Percentiles rank a stretch among this genome's conserved stretches.
These are phyloP conservation scores for Fusarium mangiferae DNA, from an alignment of 2,329 filamentous ascomycete genomes.

Conservation along the genomic window DNA sequence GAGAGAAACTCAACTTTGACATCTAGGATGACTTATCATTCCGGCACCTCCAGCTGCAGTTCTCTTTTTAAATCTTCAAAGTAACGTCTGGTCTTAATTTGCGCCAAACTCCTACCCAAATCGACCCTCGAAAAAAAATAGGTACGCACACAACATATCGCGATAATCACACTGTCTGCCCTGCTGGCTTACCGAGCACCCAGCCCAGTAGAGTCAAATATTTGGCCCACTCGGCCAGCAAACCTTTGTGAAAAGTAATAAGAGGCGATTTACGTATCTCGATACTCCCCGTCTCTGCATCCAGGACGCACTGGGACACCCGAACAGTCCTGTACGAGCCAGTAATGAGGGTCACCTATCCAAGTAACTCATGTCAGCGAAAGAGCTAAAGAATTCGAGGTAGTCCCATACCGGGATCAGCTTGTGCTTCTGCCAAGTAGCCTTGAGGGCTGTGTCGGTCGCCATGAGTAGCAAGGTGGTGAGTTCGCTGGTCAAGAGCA, in stretches of 20 bases:
- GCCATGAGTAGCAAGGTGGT: not conserved
- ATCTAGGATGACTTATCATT: no score
- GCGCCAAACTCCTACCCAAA: not conserved
- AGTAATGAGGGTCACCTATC: not conserved
- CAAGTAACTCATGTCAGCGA: not conserved
- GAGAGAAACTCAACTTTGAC: not conserved
- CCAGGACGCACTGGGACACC: not conserved
- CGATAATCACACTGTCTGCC: not conserved
- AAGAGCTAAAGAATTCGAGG: not conserved
- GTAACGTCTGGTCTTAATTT: not conserved
- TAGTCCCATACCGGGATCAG: not conserved
- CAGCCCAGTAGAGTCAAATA: not conserved
- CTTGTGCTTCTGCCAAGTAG: not conserved
- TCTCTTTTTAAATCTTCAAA: not conserved
- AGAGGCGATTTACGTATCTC: not conserved
- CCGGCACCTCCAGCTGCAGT: not conserved
- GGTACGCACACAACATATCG: no score
- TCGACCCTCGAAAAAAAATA: not conserved
- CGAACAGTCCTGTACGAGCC: not conserved
- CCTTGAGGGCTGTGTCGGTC: not conserved
- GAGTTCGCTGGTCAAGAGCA: not conserved
- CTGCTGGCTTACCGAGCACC: no score
- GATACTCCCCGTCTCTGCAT: not conserved
- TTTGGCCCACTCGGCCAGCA: not conserved
- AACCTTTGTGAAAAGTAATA: not conserved